A percentile compares a stretch with the other conserved stretches of the same genome.
Conservation (phyloP, 1,139 yeast genomes). For the Blastobotrys serpentis region DNA sequence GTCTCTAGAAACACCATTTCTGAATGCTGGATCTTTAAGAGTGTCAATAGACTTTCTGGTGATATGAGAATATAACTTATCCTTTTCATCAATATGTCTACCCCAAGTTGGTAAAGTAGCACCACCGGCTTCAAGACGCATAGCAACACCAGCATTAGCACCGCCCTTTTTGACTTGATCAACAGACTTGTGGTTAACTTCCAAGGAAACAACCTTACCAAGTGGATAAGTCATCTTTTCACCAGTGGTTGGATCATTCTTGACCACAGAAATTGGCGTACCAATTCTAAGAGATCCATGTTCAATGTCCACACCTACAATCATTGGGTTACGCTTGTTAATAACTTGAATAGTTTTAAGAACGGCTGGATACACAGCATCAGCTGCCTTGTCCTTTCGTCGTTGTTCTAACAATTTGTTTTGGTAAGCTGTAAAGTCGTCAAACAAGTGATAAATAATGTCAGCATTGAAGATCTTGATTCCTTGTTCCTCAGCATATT, state of each 20-base stretch:
- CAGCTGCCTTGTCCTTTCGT: constrained; percentile 83
- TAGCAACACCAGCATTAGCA: constrained; percentile 97
- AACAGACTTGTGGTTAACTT: constrained; percentile 86
- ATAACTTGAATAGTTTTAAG: constrained; percentile 92
- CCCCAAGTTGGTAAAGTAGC: constrained; percentile 98
- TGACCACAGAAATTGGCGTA: constrained; percentile 94
- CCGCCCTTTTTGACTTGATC: constrained; percentile 88
- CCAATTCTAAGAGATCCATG: constrained; percentile 91
- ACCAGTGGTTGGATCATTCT: constrained; percentile 80
- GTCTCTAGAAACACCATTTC: constrained; percentile 88
- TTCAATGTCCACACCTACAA: constrained; percentile 94
- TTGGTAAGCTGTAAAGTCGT: constrained; percentile 91
- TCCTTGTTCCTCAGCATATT: constrained; percentile 90
- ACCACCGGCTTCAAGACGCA: constrained; percentile 92
- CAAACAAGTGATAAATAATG: constrained; percentile 93
- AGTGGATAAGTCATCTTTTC: constrained; percentile 68
- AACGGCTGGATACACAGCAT: constrained; percentile 94
- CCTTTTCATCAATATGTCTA: constrained; percentile 94
- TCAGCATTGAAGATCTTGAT: constrained; percentile 93
- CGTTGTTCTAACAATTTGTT: constrained; percentile 81
- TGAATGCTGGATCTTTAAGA: constrained; percentile 96
- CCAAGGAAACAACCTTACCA: constrained; percentile 85
- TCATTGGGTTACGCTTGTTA: constrained; percentile 98
- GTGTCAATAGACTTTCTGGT: constrained; percentile 90
- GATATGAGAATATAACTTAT: constrained; percentile 81